These are phyloP conservation scores for Neurospora sp. DNA, from an alignment of 2,329 filamentous ascomycete genomes.

Conservation along the genomic window DNA sequence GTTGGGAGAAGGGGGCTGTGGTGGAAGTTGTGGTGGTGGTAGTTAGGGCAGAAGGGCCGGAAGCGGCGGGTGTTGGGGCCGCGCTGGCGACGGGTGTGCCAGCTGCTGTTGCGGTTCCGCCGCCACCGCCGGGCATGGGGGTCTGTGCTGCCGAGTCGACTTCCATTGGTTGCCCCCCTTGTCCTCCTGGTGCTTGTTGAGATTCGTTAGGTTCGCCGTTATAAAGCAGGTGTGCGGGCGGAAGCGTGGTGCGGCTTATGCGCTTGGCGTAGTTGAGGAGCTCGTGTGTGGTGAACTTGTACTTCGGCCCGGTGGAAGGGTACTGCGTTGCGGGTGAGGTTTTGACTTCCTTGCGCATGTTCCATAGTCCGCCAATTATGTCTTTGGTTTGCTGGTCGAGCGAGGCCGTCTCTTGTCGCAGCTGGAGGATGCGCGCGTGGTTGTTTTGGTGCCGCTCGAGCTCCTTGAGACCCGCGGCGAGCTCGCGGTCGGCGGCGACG, in stretches of 20 bases:
- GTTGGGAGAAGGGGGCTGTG: constrained; percentile 16
- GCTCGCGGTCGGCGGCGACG: constrained; percentile 56
- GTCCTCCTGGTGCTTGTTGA: constrained; percentile 14
- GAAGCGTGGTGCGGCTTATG: constrained; percentile 71
- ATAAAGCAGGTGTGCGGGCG: constrained; percentile 43
- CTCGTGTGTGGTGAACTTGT: constrained; percentile 57
- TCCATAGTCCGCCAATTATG: constrained; percentile 58
- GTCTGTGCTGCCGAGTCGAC: not conserved
- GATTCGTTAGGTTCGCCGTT: constrained; percentile 24
- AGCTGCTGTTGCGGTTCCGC: constrained; percentile 21
- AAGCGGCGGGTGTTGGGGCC: constrained; percentile 14
- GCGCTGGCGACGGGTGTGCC: constrained; percentile 5
- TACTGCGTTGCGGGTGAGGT: constrained; percentile 47
- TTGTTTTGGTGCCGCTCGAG: constrained; percentile 67
- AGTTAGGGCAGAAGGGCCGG: constrained; percentile 10
- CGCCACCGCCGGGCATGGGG: not conserved
- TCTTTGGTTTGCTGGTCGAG: constrained; percentile 66
- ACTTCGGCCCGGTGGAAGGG: constrained; percentile 27
- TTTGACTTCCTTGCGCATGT: constrained; percentile 63
- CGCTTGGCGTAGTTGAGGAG: constrained; percentile 68
- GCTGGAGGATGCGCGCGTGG: constrained; percentile 53
- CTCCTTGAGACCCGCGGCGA: constrained; percentile 55
- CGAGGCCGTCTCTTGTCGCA: constrained; percentile 54
- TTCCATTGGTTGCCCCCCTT: constrained; percentile 17
- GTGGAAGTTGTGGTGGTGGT: not conserved